Percentiles rank a stretch among this genome's conserved stretches.
Evolutionary conservation across 2,329 filamentous ascomycete genomes (phyloP).

Genomic region (Xylaria sp.): DNA sequence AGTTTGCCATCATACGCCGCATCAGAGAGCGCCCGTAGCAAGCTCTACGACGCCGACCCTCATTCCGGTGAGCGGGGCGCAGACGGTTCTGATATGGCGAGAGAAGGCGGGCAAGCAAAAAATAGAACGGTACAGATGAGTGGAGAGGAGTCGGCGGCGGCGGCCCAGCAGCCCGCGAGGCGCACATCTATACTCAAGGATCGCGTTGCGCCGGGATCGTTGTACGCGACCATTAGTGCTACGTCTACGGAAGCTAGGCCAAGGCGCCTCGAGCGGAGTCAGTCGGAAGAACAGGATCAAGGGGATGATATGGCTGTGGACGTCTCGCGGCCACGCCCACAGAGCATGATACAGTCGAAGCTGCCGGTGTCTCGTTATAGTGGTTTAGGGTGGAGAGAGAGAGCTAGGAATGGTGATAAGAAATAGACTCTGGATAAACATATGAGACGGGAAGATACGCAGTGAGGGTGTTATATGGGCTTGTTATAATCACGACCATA

Average conservation of each 20-base stretch:
- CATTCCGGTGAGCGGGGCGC: slow-evolving; percentile 15
- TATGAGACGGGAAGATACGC: not conserved
- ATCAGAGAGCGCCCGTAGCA: slow-evolving; percentile 24
- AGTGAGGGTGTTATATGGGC: not conserved
- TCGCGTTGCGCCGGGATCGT: slow-evolving; percentile 35
- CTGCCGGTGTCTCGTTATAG: slow-evolving; percentile 16
- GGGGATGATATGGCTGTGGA: not conserved
- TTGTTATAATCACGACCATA: not conserved
- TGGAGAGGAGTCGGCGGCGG: not conserved
- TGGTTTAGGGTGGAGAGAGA: not conserved
- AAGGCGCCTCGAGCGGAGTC: slow-evolving; percentile 26
- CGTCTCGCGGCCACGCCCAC: not conserved
- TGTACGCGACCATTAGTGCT: slow-evolving; percentile 39
- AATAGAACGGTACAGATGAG: not conserved
- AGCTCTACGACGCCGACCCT: slow-evolving; percentile 13
- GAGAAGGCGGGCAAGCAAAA: not conserved
- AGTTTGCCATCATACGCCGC: slow-evolving; percentile 35
- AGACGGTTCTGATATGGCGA: not conserved
- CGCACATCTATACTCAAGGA: slow-evolving; percentile 39
- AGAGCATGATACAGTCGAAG: slow-evolving; percentile 19
- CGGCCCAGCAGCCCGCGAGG: slow-evolving; percentile 18
- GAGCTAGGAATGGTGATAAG: not conserved
- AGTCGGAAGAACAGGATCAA: slow-evolving; percentile 34
- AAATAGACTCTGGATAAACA: no score
- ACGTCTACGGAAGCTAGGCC: slow-evolving; percentile 26